Conservation (phyloP, 768 basidiomycete genomes). For the Lactarius evosmus region DNA sequence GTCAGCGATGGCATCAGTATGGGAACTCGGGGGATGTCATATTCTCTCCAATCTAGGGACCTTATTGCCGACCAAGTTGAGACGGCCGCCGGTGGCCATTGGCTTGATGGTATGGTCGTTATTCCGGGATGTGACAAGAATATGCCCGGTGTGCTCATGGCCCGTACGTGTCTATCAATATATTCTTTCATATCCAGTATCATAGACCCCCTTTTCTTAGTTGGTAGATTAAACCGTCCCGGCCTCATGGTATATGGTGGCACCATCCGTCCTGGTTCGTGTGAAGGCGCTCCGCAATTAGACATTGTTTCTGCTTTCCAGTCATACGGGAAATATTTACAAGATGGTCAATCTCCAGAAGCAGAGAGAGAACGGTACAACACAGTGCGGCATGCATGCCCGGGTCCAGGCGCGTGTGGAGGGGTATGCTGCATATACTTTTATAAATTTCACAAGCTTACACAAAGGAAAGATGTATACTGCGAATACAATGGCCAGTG, state of each 20-base stretch:
- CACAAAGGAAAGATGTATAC: slow-evolving; percentile 78
- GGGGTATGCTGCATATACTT: slow-evolving; percentile 53
- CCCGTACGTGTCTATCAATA: slow-evolving; percentile 53
- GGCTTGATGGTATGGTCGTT: slow-evolving; percentile 97
- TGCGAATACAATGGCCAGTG: slow-evolving; percentile 97
- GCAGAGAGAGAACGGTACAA: slow-evolving; percentile 84
- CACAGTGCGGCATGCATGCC: slow-evolving; percentile 90
- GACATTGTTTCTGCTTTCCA: slow-evolving; percentile 99
- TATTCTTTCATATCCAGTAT: slow-evolving; percentile 4
- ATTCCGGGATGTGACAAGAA: slow-evolving; percentile 99
- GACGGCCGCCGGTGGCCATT: slow-evolving; percentile 93
- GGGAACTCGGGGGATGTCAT: slow-evolving; percentile 92
- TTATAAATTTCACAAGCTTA: slow-evolving; percentile 13
- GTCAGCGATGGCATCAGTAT: slow-evolving; percentile 99
- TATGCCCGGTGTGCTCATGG: slow-evolving; percentile 99
- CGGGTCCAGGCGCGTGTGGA: slow-evolving; percentile 97
- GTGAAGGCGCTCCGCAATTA: slow-evolving; percentile 80
- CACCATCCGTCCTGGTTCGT: slow-evolving; percentile 88
- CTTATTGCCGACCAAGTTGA: slow-evolving; percentile 97
- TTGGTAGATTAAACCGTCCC: slow-evolving; percentile 93
- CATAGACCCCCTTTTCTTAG: slow-evolving; percentile 38
- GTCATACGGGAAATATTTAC: slow-evolving; percentile 91
- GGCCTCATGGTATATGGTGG: slow-evolving; percentile 98
- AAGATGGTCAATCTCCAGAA: slow-evolving; percentile 76
- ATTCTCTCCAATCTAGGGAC: slow-evolving; percentile 96